These are phyloP conservation scores for Cercospora sp. DNA, from an alignment of 2,329 filamentous ascomycete genomes.

Conservation along the genomic window DNA sequence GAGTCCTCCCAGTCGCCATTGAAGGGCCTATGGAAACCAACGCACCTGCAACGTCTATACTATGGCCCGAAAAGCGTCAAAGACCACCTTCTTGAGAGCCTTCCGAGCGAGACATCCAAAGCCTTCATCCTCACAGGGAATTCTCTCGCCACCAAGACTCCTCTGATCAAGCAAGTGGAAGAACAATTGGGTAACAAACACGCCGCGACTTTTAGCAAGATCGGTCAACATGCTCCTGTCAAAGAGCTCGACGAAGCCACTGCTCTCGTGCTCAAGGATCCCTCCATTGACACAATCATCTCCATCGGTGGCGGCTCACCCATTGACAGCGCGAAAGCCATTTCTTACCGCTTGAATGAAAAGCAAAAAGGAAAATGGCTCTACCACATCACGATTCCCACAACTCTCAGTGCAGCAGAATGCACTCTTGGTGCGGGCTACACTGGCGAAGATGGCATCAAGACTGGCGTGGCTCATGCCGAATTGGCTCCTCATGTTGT, in stretches of 20 bases:
- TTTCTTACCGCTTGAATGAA: slow-evolving; percentile 48
- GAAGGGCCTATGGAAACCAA: slow-evolving; percentile 54
- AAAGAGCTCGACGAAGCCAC: slow-evolving; percentile 56
- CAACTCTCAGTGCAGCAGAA: slow-evolving; percentile 55
- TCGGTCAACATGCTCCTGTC: slow-evolving; percentile 58
- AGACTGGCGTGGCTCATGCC: slow-evolving; percentile 46
- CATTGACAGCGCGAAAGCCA: slow-evolving; percentile 55
- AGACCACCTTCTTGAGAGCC: slow-evolving; percentile 48
- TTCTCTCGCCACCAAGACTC: slow-evolving; percentile 56
- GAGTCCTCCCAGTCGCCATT: slow-evolving; percentile 49
- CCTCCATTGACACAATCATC: slow-evolving; percentile 56
- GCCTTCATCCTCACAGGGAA: slow-evolving; percentile 59
- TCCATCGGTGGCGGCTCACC: slow-evolving; percentile 57
- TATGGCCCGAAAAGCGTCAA: slow-evolving; percentile 53
- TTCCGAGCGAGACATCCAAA: slow-evolving; percentile 50
- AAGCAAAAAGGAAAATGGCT: slow-evolving; percentile 43
- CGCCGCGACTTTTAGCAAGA: slow-evolving; percentile 57
- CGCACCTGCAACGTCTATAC: slow-evolving; percentile 51
- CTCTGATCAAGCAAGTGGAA: slow-evolving; percentile 54
- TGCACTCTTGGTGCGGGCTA: slow-evolving; percentile 56
- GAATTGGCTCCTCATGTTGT: slow-evolving; percentile 51
- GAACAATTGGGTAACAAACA: slow-evolving; percentile 52
- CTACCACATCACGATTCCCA: slow-evolving; percentile 51
- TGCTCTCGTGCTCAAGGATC: slow-evolving; percentile 47
- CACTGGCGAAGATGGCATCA: slow-evolving; percentile 52